Conservation (phyloP, 768 basidiomycete genomes). For the Tulasnella sp. region DNA sequence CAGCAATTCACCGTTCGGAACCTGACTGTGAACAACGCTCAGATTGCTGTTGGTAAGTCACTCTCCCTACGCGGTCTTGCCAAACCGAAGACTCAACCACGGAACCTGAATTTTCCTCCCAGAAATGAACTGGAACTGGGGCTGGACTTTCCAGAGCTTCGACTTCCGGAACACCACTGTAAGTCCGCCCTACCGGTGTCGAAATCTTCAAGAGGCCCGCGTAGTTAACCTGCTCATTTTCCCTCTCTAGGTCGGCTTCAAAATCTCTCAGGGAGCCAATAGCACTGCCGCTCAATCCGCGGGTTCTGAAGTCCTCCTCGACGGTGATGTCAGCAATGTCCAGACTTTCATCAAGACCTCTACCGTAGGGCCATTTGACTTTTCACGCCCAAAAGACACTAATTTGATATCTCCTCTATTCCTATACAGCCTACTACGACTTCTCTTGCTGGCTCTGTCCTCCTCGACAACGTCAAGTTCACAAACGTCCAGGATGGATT, state of each 20-base stretch:
- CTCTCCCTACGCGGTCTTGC: neutral
- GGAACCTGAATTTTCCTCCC: neutral
- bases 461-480: constrained; percentile 60
- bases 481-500: constrained; percentile 60
- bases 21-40: constrained; percentile 54
- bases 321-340: constrained; percentile 56
- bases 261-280: constrained; percentile 38
- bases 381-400: neutral
- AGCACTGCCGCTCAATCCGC: constrained; percentile 42
- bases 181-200: neutral
- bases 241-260: neutral
- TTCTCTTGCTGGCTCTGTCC: constrained; percentile 54
- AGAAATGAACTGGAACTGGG: constrained; percentile 31
- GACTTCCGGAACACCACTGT: constrained; percentile 47
- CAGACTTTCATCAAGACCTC: constrained; percentile 59
- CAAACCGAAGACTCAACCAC: neutral
- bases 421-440: constrained; percentile 53
- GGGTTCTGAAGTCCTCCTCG: constrained; percentile 58
- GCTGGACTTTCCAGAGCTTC: constrained; percentile 54
- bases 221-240: neutral
- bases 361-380: neutral
- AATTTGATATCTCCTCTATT: constrained; percentile 30
- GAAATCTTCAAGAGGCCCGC: neutral
- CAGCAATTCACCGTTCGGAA: constrained; percentile 48
- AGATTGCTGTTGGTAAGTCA: constrained; percentile 26